A percentile compares a stretch with the other conserved stretches of the same genome.
These are phyloP conservation scores for Pistacia atlantica DNA, from an alignment of 345 rosid species.

Conservation along the genomic window DNA sequence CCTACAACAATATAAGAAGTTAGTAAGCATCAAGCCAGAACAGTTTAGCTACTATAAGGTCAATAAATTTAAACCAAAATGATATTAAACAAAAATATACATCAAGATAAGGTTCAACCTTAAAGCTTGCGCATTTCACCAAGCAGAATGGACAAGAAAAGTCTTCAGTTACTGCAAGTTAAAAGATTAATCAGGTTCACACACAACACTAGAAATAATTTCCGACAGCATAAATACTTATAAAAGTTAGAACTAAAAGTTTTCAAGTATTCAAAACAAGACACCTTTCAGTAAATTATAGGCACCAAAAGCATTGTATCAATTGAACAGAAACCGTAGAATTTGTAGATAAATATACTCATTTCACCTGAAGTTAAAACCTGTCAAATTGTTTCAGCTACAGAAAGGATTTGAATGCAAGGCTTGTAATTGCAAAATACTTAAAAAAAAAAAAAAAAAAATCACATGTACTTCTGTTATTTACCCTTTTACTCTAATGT, in stretches of 20 bases:
- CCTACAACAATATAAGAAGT: constrained; percentile 42
- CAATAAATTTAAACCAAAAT: constrained; percentile 1
- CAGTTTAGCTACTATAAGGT: not conserved
- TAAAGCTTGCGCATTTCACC: constrained; percentile 91
- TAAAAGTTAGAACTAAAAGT: not conserved
- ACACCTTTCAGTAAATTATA: not conserved
- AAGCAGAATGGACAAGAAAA: constrained; percentile 98
- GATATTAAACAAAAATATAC: not conserved
- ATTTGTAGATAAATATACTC: not conserved
- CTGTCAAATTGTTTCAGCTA: not conserved
- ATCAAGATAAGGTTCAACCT: constrained; percentile 46
- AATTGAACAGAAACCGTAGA: not conserved
- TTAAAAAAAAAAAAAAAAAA: not conserved
- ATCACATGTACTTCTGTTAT: not conserved
- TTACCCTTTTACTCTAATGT: not conserved
- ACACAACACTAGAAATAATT: constrained; percentile 12
- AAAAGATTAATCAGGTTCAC: constrained; percentile 18
- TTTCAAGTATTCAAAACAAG: constrained; percentile 1
- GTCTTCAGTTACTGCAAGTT: constrained; percentile 92
- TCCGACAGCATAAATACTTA: not conserved
- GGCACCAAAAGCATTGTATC: not conserved
- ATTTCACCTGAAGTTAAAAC: not conserved
- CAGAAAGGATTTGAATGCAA: not conserved
- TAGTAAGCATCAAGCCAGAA: not conserved
- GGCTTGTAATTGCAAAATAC: not conserved